phyloP scores from a whole-genome alignment of 352 stramenopile genomes.

The Globisporangium ultimum region DNA sequence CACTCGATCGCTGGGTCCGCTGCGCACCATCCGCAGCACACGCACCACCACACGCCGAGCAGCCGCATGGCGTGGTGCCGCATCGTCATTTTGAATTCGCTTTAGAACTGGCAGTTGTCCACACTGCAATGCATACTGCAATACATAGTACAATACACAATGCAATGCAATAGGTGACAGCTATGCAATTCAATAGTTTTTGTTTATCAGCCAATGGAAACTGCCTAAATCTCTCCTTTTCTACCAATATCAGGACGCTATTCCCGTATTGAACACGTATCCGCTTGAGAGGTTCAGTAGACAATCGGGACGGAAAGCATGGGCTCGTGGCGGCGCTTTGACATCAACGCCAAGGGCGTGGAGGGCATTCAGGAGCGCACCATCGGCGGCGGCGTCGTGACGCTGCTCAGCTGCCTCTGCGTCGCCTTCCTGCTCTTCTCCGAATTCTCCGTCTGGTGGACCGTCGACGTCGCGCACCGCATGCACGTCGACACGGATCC shows the following conservation, averaged over 20 bases:
- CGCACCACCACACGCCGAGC: too few relatives aligned
- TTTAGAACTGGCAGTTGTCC: too few relatives aligned
- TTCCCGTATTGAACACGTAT: slow-evolving; percentile 10
- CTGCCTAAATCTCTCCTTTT: not conserved
- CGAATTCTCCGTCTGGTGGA: slow-evolving; percentile 85
- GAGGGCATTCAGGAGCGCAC: slow-evolving; percentile 89
- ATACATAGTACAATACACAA: not conserved
- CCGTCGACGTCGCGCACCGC: slow-evolving; percentile 76
- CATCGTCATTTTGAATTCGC: too few relatives aligned
- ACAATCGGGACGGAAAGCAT: slow-evolving; percentile 23
- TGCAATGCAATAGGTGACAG: not conserved
- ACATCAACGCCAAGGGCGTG: slow-evolving; percentile 87
- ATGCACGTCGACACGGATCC: slow-evolving; percentile 86
- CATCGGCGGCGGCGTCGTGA: slow-evolving; percentile 78
- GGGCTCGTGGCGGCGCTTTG: slow-evolving; percentile 76
- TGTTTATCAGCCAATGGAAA: slow-evolving; percentile 7
- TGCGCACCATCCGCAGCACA: too few relatives aligned
- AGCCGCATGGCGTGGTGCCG: too few relatives aligned
- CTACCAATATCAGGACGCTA: slow-evolving; percentile 9
- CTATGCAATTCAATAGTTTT: too few relatives aligned
- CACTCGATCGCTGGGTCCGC: not conserved
- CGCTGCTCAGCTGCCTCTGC: slow-evolving; percentile 70
- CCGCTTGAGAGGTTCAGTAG: slow-evolving; percentile 5
- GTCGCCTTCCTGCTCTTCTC: slow-evolving; percentile 78
- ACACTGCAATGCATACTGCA: too few relatives aligned